phyloP scores from a whole-genome alignment of 139 green algal genomes.

The Picochlorum sp. region DNA sequence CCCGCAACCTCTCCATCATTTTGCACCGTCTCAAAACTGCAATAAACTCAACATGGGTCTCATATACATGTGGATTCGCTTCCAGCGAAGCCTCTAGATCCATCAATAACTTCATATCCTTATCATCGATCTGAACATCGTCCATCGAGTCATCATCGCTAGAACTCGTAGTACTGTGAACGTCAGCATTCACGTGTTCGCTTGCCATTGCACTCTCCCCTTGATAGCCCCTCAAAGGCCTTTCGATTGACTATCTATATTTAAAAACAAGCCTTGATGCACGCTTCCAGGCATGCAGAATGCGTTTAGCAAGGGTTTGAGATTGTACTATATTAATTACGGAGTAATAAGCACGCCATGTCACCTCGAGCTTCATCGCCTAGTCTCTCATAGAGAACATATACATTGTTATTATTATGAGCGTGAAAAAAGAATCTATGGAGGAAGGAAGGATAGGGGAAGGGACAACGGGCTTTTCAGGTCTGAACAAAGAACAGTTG shows the following conservation, averaged over 20 bases:
- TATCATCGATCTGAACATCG: constrained; percentile 31
- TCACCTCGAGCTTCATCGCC: too few species aligned
- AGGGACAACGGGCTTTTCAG: too few species aligned
- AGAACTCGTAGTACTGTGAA: constrained; percentile 9
- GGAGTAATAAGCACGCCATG: too few species aligned
- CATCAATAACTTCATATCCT: constrained; percentile 47
- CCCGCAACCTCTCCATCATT: constrained; percentile 39
- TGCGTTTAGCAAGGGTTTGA: too few species aligned
- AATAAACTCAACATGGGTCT: constrained; percentile 46
- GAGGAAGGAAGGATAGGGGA: too few species aligned
- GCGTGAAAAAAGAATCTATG: too few species aligned
- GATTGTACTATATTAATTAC: too few species aligned
- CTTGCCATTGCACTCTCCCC: neutral
- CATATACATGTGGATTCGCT: constrained; percentile 51
- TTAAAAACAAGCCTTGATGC: too few species aligned
- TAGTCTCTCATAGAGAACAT: too few species aligned
- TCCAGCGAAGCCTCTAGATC: constrained; percentile 49
- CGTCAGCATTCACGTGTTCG: neutral
- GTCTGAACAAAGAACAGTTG: constrained; percentile 16
- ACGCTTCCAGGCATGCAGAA: too few species aligned
- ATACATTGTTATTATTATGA: too few species aligned
- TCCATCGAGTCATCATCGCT: constrained; percentile 31
- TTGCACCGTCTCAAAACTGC: constrained; percentile 55
- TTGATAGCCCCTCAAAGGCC: neutral
- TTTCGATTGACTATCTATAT: neutral